A percentile compares a stretch with the other conserved stretches of the same genome.
These are phyloP conservation scores for Bothriochloa decipiens DNA, from an alignment of 176 grass and related monocot species.

Conservation along the genomic window DNA sequence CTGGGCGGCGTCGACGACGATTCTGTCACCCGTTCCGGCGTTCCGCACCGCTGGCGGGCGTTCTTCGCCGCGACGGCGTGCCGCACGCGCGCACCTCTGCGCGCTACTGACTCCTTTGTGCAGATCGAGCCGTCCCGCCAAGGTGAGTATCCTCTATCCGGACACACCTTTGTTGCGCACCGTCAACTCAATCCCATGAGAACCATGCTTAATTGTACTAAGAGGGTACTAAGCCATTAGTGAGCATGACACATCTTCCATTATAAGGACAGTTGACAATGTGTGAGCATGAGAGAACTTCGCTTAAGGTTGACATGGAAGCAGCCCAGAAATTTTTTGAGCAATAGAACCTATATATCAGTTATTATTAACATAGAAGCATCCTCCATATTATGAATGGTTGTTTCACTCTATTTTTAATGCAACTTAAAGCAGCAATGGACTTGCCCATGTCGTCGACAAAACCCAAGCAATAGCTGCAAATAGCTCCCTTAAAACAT, in stretches of 20 bases:
- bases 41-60: not conserved
- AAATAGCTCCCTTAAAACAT: not conserved
- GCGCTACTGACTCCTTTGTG: not conserved
- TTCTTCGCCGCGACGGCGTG: not conserved
- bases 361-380: not conserved
- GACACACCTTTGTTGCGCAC: no score
- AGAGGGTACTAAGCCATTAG: not conserved
- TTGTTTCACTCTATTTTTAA: not conserved
- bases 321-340: no score
- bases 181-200: no score
- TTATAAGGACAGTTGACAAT: not conserved
- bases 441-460: not conserved
- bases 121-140: not conserved
- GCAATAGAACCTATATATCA: no score
- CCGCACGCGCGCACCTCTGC: not conserved
- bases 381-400: not conserved
- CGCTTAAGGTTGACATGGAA: no score
- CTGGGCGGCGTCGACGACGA: not conserved
- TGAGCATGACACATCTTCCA: not conserved
- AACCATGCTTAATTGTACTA: no score
- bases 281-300: not conserved
- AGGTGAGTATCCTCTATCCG: not conserved
- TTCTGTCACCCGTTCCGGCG: not conserved
- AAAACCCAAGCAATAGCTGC: not conserved
- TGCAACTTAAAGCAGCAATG: not conserved